A percentile compares a stretch with the other conserved stretches of the same genome.
Conservation (phyloP, 208 protist species). For the Leishmania gerbilli region DNA sequence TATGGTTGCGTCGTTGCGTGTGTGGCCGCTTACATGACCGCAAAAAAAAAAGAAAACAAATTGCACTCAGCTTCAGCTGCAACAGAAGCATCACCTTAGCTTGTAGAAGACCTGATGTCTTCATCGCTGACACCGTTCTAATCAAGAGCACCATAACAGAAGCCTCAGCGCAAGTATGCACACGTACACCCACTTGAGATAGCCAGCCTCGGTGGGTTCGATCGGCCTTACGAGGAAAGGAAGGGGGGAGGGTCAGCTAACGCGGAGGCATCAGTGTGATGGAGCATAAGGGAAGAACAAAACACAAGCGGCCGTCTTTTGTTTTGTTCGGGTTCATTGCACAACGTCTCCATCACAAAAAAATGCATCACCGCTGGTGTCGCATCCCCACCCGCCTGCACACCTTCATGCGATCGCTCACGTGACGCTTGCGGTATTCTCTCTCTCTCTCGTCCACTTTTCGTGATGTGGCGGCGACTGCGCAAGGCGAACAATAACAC, state of each 20-base stretch:
- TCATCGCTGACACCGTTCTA: neutral
- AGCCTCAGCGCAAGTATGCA: neutral
- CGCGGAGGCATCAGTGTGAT: neutral
- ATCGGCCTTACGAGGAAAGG: neutral
- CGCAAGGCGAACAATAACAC: neutral
- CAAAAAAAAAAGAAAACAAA: neutral
- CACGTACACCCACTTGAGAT: neutral
- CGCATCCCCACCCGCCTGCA: neutral
- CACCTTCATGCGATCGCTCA: neutral
- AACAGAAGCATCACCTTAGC: neutral
- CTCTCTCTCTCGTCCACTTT: no score
- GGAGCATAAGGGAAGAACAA: constrained; percentile 18
- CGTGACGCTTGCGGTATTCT: neutral
- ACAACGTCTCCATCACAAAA: neutral
- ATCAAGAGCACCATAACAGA: neutral
- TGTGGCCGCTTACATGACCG: neutral
- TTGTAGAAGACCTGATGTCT: neutral
- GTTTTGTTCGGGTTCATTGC: neutral
- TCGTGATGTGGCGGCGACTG: neutral
- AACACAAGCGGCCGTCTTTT: neutral
- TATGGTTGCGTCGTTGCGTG: neutral
- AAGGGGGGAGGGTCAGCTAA: neutral
- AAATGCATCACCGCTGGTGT: neutral
- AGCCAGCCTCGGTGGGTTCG: neutral
- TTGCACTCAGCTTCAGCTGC: neutral